These are phyloP conservation scores for Cicer chorassanicum DNA, from an alignment of 306 rosid genomes.

Conservation along the genomic window DNA sequence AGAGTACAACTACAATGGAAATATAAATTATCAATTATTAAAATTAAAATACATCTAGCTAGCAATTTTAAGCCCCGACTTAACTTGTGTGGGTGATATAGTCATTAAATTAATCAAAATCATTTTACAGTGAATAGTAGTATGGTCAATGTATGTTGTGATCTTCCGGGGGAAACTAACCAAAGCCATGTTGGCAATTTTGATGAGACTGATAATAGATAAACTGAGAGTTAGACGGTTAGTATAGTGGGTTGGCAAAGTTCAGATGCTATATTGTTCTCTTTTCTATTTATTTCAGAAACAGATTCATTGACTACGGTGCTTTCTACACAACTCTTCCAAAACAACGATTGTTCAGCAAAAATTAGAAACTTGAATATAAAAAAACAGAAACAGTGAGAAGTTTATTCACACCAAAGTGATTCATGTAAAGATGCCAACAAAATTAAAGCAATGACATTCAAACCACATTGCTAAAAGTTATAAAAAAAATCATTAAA, in stretches of 20 bases:
- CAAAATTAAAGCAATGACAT: neutral
- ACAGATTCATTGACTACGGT: neutral
- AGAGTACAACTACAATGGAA: neutral
- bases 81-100: no score
- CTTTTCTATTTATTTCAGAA: neutral
- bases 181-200: neutral
- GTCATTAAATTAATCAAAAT: neutral
- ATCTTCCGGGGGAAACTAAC: neutral
- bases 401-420: neutral
- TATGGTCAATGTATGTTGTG: neutral
- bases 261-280: conserved; percentile 6
- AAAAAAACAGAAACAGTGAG: neutral
- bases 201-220: neutral
- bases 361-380: neutral
- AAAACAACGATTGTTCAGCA: neutral
- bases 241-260: neutral
- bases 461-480: no score
- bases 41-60: no score
- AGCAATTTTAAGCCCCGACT: neutral
- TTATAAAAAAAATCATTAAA: no score
- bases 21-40: no score
- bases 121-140: neutral
- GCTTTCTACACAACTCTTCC: conserved; percentile 1
- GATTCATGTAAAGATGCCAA: neutral
- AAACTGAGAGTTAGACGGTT: neutral